These are phyloP conservation scores for Verticillium klebahnii DNA, from an alignment of 2,329 filamentous ascomycete genomes.

Conservation along the genomic window DNA sequence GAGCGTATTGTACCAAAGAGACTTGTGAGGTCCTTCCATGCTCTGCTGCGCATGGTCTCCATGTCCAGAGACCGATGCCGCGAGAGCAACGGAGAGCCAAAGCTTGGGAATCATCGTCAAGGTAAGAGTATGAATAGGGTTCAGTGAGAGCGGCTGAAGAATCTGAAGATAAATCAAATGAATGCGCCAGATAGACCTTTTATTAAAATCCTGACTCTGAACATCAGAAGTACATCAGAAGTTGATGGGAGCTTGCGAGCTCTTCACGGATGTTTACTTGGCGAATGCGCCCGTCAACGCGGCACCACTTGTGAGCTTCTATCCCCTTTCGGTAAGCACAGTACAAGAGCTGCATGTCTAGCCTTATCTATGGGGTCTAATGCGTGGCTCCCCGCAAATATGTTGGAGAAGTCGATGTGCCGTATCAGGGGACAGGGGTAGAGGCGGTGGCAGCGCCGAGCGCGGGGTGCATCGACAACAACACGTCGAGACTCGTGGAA, in stretches of 20 bases:
- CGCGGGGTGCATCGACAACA: background rate
- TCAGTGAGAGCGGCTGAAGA: background rate
- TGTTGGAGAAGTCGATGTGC: background rate
- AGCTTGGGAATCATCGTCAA: slow-evolving; percentile 21
- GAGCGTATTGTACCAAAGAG: slow-evolving; percentile 77
- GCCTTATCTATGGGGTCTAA: background rate
- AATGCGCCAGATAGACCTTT: background rate
- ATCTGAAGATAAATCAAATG: background rate
- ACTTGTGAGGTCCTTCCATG: slow-evolving; percentile 64
- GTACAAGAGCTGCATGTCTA: background rate
- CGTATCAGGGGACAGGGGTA: background rate
- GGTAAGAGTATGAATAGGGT: background rate
- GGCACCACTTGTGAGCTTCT: background rate
- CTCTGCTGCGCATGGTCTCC: slow-evolving; percentile 55
- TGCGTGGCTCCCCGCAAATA: background rate
- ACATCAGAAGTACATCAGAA: background rate
- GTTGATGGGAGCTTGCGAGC: too few species aligned
- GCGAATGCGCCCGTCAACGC: background rate
- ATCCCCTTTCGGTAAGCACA: background rate
- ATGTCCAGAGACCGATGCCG: slow-evolving; percentile 53
- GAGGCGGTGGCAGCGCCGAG: background rate
- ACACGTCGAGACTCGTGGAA: background rate
- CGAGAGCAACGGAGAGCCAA: slow-evolving; percentile 34
- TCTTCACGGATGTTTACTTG: background rate
- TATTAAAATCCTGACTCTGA: background rate